Percentiles rank a stretch among this genome's conserved stretches.
phyloP scores from a whole-genome alignment of 2,329 filamentous ascomycete species.

The Nothopassalora personata region DNA sequence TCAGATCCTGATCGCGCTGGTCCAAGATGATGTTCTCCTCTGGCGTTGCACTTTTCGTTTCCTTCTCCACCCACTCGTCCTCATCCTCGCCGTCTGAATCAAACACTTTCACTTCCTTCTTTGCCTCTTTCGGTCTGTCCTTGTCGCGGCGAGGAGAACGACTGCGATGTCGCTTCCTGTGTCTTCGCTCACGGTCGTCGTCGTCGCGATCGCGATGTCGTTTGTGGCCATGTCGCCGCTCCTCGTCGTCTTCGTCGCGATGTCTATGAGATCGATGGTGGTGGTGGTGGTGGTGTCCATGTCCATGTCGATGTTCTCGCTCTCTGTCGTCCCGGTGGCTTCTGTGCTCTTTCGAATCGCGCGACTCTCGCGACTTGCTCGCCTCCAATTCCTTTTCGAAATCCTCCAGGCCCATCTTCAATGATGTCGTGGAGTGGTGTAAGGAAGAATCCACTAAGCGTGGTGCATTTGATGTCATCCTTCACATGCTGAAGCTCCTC shows the following conservation, averaged over 20 bases:
- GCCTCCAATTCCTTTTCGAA: slow-evolving; percentile 73
- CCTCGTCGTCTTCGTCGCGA: slow-evolving; percentile 37
- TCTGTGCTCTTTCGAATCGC: slow-evolving; percentile 54
- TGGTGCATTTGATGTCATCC: slow-evolving; percentile 1
- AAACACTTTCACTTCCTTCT: slow-evolving; percentile 28
- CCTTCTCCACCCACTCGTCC: slow-evolving; percentile 42
- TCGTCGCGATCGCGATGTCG: slow-evolving; percentile 43
- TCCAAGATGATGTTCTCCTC: slow-evolving; percentile 42
- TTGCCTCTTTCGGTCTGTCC: slow-evolving; percentile 20
- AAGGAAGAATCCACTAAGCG: not conserved
- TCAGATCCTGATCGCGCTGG: slow-evolving; percentile 36
- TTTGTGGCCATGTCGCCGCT: slow-evolving; percentile 45
- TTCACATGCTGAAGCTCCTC: slow-evolving; percentile 4
- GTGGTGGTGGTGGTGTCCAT: slow-evolving; percentile 36
- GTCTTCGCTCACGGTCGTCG: slow-evolving; percentile 32
- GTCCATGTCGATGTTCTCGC: slow-evolving; percentile 28
- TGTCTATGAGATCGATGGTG: slow-evolving; percentile 42
- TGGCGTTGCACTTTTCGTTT: slow-evolving; percentile 36
- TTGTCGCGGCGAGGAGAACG: slow-evolving; percentile 31
- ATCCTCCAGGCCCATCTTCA: slow-evolving; percentile 57
- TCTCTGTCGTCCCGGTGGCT: slow-evolving; percentile 34
- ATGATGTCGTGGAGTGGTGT: not conserved
- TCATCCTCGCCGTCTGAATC: slow-evolving; percentile 33
- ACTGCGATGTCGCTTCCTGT: slow-evolving; percentile 28
- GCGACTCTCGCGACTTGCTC: slow-evolving; percentile 47